Conservation (phyloP, 2,329 filamentous ascomycete genomes). For the Ascochyta koolunga region DNA sequence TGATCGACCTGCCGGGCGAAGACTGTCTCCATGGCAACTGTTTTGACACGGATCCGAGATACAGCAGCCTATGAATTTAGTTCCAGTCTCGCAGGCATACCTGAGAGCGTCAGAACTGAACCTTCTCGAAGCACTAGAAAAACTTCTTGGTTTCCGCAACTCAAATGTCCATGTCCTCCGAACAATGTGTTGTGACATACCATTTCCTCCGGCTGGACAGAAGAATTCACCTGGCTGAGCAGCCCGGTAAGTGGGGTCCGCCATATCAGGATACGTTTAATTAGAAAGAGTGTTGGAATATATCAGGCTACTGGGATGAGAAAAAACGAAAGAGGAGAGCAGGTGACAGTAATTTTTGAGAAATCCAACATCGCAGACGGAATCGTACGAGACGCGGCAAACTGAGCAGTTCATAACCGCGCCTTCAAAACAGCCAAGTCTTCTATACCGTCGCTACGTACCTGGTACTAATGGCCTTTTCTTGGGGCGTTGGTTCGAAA, state of each 20-base stretch:
- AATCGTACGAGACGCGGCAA: background rate
- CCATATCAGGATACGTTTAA: background rate
- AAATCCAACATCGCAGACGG: background rate
- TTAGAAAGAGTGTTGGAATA: too few species aligned
- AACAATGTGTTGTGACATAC: slow-evolving; percentile 3
- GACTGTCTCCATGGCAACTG: slow-evolving; percentile 37
- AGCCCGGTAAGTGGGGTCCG: slow-evolving; percentile 10
- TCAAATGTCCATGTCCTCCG: background rate
- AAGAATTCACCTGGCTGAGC: slow-evolving; percentile 22
- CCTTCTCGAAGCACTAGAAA: background rate
- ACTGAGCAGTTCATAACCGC: background rate
- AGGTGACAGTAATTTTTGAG: background rate
- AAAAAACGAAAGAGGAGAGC: background rate
- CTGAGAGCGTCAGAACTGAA: background rate
- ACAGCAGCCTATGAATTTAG: slow-evolving; percentile 48
- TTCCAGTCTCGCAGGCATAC: slow-evolving; percentile 22
- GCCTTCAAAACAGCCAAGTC: slow-evolving; percentile 1
- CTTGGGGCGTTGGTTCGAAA: background rate
- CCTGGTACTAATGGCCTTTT: background rate
- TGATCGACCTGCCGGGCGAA: slow-evolving; percentile 41
- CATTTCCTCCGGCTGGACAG: slow-evolving; percentile 19
- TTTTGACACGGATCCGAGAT: slow-evolving; percentile 40
- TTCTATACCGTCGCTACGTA: background rate
- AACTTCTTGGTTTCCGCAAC: background rate
- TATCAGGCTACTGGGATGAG: background rate